These are phyloP conservation scores for Debaryomycetaceae sp. DNA, from an alignment of 1,139 yeast genomes.

Conservation along the genomic window DNA sequence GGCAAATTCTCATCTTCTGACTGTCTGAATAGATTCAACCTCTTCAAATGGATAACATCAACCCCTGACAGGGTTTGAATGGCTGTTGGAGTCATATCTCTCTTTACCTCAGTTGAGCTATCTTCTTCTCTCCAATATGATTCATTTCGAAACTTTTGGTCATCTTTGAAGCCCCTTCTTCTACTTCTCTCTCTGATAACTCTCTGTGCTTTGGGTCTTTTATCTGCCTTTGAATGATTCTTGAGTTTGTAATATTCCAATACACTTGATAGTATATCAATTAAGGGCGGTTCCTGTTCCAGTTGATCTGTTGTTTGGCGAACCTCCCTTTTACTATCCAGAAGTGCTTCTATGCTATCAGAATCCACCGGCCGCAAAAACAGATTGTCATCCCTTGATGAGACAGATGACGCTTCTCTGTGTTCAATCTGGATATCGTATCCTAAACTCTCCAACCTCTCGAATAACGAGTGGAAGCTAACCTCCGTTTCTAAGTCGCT, in stretches of 20 bases:
- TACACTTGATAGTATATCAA: background rate
- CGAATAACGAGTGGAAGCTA: background rate
- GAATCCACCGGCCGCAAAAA: background rate
- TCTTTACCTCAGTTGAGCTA: background rate
- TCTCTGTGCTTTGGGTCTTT: background rate
- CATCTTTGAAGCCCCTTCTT: background rate
- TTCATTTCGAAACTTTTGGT: background rate
- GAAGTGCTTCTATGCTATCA: background rate
- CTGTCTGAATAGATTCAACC: background rate
- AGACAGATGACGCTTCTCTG: background rate
- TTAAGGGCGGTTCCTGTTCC: background rate
- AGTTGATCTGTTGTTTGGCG: too few relatives aligned
- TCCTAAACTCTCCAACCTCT: background rate
- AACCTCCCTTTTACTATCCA: background rate
- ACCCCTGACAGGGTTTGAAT: background rate
- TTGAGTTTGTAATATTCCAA: background rate
- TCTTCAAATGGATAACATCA: background rate
- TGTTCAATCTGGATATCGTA: background rate
- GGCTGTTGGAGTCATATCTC: background rate
- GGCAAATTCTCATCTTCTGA: background rate
- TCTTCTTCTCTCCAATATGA: background rate
- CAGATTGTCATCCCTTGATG: background rate
- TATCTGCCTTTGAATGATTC: background rate
- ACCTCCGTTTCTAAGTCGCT: background rate
- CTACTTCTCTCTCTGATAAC: background rate